Evolutionary conservation across 2,329 filamentous ascomycete genomes (phyloP).

Genomic region (Onygenales sp.): DNA sequence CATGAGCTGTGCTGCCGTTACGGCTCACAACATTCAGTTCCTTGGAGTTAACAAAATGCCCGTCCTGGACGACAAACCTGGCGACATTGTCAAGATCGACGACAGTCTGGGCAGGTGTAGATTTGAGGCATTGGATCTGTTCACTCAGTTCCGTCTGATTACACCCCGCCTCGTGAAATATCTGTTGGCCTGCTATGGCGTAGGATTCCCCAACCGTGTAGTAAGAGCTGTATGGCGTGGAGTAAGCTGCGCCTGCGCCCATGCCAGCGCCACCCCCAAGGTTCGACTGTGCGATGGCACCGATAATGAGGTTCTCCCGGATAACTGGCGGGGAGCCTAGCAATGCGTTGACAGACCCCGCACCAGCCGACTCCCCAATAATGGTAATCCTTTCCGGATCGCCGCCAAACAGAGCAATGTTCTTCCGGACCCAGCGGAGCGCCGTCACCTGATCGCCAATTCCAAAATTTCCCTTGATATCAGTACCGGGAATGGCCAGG

Average conservation of each 20-base stretch:
- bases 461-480: constrained; percentile 37
- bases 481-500: constrained; percentile 40
- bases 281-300: constrained; percentile 8
- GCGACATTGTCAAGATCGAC: constrained; percentile 8
- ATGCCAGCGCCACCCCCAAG: not conserved
- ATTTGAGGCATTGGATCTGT: constrained; percentile 40
- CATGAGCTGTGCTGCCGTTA: constrained; percentile 33
- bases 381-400: constrained; percentile 30
- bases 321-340: constrained; percentile 10
- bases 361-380: constrained; percentile 42
- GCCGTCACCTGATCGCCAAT: constrained; percentile 40
- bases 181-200: constrained; percentile 35
- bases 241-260: constrained; percentile 30
- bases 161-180: constrained; percentile 44
- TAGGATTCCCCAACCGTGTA: constrained; percentile 46
- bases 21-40: not conserved
- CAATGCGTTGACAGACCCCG: not conserved
- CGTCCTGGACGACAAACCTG: constrained; percentile 32
- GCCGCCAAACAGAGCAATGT: constrained; percentile 34
- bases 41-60: not conserved
- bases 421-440: constrained; percentile 30
- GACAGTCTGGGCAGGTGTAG: constrained; percentile 23
- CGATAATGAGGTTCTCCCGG: constrained; percentile 9
- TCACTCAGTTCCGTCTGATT: constrained; percentile 25
- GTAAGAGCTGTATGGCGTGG: constrained; percentile 47